Evolutionary conservation across 768 basidiomycete species (phyloP).

Genomic region (Lactarius hatsudake): DNA sequence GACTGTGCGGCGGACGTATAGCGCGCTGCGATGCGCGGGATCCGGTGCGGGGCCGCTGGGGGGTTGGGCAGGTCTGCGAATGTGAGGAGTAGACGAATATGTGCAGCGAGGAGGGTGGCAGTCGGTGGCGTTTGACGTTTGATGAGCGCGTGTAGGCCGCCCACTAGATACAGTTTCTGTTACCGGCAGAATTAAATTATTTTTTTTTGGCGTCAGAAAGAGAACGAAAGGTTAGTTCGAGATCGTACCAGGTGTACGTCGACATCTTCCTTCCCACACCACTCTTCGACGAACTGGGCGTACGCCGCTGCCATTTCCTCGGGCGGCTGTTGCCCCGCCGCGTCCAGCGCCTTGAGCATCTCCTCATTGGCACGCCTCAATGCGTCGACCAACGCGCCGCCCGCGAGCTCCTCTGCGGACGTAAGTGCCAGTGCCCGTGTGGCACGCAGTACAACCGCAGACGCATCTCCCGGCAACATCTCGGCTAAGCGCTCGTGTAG

Average conservation of each 20-base stretch:
- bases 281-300: conserved; percentile 46
- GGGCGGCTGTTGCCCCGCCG: conserved; percentile 23
- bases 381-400: conserved; percentile 54
- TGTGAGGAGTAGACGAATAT: conserved; percentile 37
- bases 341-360: conserved; percentile 40
- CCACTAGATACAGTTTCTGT: conserved; percentile 56
- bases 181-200: neutral
- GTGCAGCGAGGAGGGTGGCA: conserved; percentile 36
- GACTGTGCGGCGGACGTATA: conserved; percentile 42
- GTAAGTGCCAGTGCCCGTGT: conserved; percentile 32
- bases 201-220: neutral
- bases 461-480: conserved; percentile 38
- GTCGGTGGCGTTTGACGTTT: conserved; percentile 27
- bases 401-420: conserved; percentile 37
- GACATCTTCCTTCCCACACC: conserved; percentile 39
- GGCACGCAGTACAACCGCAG: conserved; percentile 40
- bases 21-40: conserved; percentile 42
- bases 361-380: conserved; percentile 48
- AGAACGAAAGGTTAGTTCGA: neutral
- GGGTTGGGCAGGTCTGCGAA: conserved; percentile 26
- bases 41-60: conserved; percentile 28
- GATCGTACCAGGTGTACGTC: conserved; percentile 35
- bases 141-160: conserved; percentile 40
- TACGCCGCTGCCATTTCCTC: conserved; percentile 39
- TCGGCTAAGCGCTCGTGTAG: conserved; percentile 42